A percentile compares a stretch with the other conserved stretches of the same genome.
Conservation (phyloP, 257 asterid species). For the Prunella vulgaris region DNA sequence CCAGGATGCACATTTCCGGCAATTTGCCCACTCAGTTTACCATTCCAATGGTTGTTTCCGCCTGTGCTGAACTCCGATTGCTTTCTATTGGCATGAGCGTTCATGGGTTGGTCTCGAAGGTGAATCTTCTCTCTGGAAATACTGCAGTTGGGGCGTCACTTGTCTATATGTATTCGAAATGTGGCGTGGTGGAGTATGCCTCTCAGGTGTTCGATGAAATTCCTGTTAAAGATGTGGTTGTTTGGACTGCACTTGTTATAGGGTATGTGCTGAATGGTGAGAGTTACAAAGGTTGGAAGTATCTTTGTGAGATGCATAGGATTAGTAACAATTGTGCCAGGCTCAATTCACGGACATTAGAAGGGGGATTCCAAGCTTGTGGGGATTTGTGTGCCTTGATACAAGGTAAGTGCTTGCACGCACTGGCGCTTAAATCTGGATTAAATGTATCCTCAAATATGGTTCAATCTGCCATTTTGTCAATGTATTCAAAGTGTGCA, state of each 20-base stretch:
- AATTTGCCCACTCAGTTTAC: constrained; percentile 50
- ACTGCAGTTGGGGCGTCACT: constrained; percentile 70
- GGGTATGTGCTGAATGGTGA: constrained; percentile 70
- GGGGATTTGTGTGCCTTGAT: constrained; percentile 49
- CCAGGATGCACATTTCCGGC: constrained; percentile 36
- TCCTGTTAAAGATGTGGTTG: constrained; percentile 54
- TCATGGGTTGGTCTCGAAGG: constrained; percentile 59
- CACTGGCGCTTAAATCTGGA: constrained; percentile 52
- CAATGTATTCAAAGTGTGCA: constrained; percentile 68
- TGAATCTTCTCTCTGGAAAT: constrained; percentile 45
- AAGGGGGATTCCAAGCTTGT: constrained; percentile 87
- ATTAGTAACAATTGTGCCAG: constrained; percentile 40
- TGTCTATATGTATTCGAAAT: constrained; percentile 68
- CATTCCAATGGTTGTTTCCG: constrained; percentile 65
- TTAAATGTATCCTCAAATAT: constrained; percentile 20
- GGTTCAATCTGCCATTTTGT: constrained; percentile 53
- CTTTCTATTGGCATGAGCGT: constrained; percentile 36
- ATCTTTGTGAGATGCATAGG: constrained; percentile 58
- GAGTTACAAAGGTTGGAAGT: constrained; percentile 50
- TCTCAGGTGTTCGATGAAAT: constrained; percentile 60
- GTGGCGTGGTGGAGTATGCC: constrained; percentile 50
- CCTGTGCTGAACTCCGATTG: constrained; percentile 65
- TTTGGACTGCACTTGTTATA: constrained; percentile 77
- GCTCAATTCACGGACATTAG: constrained; percentile 64
- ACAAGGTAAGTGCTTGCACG: constrained; percentile 74